Percentiles rank a stretch among this genome's conserved stretches.
These are phyloP conservation scores for Leishmania amazonensis DNA, from an alignment of 208 protist species.

Conservation along the genomic window DNA sequence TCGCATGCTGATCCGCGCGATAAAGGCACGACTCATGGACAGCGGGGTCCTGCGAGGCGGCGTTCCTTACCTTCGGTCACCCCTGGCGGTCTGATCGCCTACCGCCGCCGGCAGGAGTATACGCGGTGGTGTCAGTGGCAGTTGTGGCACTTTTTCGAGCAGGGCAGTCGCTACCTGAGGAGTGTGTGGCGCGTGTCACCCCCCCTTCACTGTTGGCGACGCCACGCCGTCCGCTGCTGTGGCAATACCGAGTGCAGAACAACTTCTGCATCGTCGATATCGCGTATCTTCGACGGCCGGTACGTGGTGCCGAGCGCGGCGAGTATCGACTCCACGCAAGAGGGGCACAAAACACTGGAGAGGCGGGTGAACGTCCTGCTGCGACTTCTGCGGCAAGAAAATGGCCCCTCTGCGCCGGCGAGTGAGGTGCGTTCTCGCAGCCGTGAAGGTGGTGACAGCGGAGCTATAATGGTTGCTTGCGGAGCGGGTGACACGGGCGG, in stretches of 20 bases:
- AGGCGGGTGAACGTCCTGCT: constrained; percentile 10
- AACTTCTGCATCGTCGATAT: not conserved
- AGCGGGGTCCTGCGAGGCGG: not conserved
- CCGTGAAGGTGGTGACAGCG: not conserved
- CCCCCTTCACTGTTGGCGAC: not conserved
- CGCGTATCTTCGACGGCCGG: constrained; percentile 25
- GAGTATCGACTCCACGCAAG: constrained; percentile 15
- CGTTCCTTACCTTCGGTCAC: constrained; percentile 6
- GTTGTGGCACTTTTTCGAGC: constrained; percentile 42
- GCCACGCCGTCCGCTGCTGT: not conserved
- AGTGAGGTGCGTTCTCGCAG: not conserved
- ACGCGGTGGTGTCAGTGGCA: constrained; percentile 45
- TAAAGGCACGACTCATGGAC: not conserved
- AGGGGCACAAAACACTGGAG: constrained; percentile 2
- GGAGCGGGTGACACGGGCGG: not conserved
- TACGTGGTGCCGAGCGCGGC: constrained; percentile 28
- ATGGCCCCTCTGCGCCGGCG: not conserved
- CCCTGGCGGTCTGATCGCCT: constrained; percentile 24
- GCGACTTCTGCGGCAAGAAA: constrained; percentile 24
- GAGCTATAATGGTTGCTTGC: not conserved
- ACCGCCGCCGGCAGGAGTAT: constrained; percentile 32
- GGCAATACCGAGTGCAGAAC: not conserved
- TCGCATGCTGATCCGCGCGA: constrained; percentile 9
- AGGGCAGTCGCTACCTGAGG: constrained; percentile 34
- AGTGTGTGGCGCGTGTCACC: constrained; percentile 37